These are phyloP conservation scores for Petunia secreta DNA, from an alignment of 257 asterid genomes.

Conservation along the genomic window DNA sequence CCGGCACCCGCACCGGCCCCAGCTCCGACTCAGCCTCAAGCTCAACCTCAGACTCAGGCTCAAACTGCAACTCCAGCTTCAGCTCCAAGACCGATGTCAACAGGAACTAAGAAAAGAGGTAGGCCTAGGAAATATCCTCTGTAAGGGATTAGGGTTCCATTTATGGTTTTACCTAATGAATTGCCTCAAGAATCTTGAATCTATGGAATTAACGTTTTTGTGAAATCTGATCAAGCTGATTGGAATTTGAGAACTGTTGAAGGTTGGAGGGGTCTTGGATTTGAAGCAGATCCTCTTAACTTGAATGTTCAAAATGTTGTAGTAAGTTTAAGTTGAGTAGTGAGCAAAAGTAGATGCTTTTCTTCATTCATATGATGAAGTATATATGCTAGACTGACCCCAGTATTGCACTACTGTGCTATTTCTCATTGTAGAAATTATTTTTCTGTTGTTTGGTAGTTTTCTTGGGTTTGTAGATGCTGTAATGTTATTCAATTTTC, in stretches of 20 bases:
- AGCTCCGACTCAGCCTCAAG: slow-evolving; percentile 5
- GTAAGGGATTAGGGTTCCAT: slow-evolving; percentile 17
- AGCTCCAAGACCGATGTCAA: slow-evolving; percentile 26
- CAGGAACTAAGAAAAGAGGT: slow-evolving; percentile 63
- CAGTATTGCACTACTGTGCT: background rate
- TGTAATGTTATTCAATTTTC: background rate
- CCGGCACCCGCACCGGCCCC: slow-evolving; percentile 23
- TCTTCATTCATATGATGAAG: slow-evolving; percentile 17
- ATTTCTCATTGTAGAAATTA: slow-evolving; percentile 16
- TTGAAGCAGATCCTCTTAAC: background rate
- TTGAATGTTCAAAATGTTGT: background rate
- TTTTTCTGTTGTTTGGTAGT: background rate
- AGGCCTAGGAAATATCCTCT: slow-evolving; percentile 59
- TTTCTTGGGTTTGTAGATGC: background rate
- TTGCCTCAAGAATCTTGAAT: background rate
- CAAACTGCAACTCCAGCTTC: background rate
- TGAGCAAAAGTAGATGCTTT: slow-evolving; percentile 4
- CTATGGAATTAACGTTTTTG: slow-evolving; percentile 1
- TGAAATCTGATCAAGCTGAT: background rate
- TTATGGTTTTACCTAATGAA: background rate
- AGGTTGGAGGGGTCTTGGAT: background rate
- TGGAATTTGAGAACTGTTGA: background rate
- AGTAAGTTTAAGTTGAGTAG: slow-evolving; percentile 18
- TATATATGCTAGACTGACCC: background rate
- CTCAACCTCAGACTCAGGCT: background rate